Percentiles rank a stretch among this genome's conserved stretches.
These are phyloP conservation scores for Scheffersomyces illinoinensis DNA, from an alignment of 1,139 yeast genomes.

Conservation along the genomic window DNA sequence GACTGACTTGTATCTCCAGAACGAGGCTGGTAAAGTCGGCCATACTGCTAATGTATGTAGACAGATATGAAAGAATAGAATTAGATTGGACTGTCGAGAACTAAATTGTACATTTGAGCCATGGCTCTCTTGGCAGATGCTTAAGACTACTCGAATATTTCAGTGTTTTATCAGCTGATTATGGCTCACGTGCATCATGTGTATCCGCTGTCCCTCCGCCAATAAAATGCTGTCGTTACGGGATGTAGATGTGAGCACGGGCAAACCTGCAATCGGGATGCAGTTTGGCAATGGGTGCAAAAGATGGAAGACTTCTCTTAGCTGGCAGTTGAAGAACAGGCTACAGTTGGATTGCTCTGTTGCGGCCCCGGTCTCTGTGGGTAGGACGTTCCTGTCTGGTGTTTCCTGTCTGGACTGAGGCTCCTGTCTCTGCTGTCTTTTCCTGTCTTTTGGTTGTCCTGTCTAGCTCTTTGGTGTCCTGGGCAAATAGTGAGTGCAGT, in stretches of 20 bases:
- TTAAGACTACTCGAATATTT: no score
- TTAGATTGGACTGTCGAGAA: no score
- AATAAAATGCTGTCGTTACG: background rate
- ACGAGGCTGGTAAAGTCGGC: slow-evolving; percentile 1
- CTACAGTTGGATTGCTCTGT: background rate
- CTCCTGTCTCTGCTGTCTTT: background rate
- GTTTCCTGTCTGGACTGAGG: background rate
- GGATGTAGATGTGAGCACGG: background rate
- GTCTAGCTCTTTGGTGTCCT: background rate
- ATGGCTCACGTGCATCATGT: background rate
- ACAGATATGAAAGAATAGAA: no score
- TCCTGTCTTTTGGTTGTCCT: background rate
- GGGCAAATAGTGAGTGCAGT: background rate
- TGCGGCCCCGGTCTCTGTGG: background rate
- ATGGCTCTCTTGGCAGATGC: no score
- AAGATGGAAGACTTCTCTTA: background rate
- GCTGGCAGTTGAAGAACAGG: background rate
- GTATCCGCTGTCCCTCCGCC: background rate
- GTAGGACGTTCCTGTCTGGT: background rate
- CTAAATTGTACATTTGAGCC: no score
- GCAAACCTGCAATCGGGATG: background rate
- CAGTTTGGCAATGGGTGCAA: background rate
- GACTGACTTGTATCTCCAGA: slow-evolving; percentile 17
- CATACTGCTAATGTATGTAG: background rate
- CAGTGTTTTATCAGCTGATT: background rate